A percentile compares a stretch with the other conserved stretches of the same genome.
Conservation (phyloP, 257 asterid genomes). For the Forsythia viridissima region DNA sequence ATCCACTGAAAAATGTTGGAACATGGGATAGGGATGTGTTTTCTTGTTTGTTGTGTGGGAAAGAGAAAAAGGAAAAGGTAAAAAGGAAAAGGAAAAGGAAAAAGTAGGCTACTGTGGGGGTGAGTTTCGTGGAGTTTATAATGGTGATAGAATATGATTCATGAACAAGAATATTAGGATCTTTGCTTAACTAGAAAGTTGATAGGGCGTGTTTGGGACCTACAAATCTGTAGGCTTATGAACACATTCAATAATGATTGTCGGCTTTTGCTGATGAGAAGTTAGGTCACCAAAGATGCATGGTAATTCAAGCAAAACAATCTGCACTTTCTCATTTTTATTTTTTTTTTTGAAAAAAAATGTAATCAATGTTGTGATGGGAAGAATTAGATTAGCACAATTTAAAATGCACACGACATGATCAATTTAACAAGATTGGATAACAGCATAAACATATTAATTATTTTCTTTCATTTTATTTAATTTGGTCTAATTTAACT, state of each 20-base stretch:
- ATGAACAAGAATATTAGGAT: slow-evolving; percentile 43
- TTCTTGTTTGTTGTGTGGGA: slow-evolving; percentile 35
- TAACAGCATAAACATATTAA: not conserved
- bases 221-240: slow-evolving; percentile 24
- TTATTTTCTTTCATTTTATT: not conserved
- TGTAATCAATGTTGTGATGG: not conserved
- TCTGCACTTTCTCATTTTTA: slow-evolving; percentile 8
- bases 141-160: slow-evolving; percentile 55
- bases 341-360: not conserved
- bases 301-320: slow-evolving; percentile 11
- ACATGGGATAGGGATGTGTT: slow-evolving; percentile 40
- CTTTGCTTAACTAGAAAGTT: slow-evolving; percentile 64
- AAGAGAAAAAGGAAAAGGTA: slow-evolving; percentile 20
- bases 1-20: slow-evolving; percentile 29
- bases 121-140: slow-evolving; percentile 35
- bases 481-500: not conserved
- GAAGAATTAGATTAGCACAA: not conserved
- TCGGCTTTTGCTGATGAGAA: slow-evolving; percentile 47
- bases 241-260: slow-evolving; percentile 49
- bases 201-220: slow-evolving; percentile 40
- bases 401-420: not conserved
- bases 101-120: slow-evolving; percentile 41
- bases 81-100: not conserved
- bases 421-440: not conserved
- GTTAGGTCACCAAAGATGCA: slow-evolving; percentile 50